Evolutionary conservation across 1,139 yeast genomes (phyloP).

Genomic region (Nadsonia starkeyi-henricii): DNA sequence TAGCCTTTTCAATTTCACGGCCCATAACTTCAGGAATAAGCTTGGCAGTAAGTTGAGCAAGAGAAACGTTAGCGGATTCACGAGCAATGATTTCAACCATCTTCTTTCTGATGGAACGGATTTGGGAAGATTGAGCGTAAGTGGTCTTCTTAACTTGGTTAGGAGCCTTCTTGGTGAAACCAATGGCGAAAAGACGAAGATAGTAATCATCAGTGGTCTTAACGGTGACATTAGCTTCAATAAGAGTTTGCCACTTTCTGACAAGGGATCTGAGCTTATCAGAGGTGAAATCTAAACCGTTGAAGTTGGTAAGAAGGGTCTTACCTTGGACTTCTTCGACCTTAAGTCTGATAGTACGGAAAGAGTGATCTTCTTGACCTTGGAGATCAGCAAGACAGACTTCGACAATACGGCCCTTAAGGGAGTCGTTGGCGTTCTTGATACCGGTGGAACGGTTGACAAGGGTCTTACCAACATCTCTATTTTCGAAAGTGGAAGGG

Average conservation of each 20-base stretch:
- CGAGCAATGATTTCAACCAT: slow-evolving; percentile 75
- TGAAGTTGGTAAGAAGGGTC: slow-evolving; percentile 88
- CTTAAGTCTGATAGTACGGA: slow-evolving; percentile 80
- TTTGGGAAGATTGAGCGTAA: slow-evolving; percentile 81
- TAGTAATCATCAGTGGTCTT: slow-evolving; percentile 87
- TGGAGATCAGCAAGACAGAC: slow-evolving; percentile 81
- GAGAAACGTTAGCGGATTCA: slow-evolving; percentile 72
- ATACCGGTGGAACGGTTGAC: slow-evolving; percentile 91
- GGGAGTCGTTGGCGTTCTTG: slow-evolving; percentile 80
- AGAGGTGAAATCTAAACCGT: slow-evolving; percentile 83
- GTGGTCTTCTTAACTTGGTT: slow-evolving; percentile 86
- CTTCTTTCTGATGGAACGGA: slow-evolving; percentile 78
- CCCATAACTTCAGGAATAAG: slow-evolving; percentile 86
- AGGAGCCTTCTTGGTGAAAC: slow-evolving; percentile 82
- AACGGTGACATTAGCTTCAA: slow-evolving; percentile 83
- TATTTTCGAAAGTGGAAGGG: slow-evolving; percentile 86
- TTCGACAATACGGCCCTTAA: slow-evolving; percentile 83
- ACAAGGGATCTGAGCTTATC: slow-evolving; percentile 84
- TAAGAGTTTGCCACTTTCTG: slow-evolving; percentile 88
- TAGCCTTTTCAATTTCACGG: slow-evolving; percentile 79
- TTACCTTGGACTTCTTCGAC: slow-evolving; percentile 90
- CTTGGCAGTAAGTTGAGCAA: slow-evolving; percentile 78
- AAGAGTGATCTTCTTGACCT: slow-evolving; percentile 86
- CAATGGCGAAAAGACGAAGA: slow-evolving; percentile 78
- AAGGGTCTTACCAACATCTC: slow-evolving; percentile 87